Evolutionary conservation across 2,329 filamentous ascomycete species (phyloP).

Genomic region (Fusarium sp.): DNA sequence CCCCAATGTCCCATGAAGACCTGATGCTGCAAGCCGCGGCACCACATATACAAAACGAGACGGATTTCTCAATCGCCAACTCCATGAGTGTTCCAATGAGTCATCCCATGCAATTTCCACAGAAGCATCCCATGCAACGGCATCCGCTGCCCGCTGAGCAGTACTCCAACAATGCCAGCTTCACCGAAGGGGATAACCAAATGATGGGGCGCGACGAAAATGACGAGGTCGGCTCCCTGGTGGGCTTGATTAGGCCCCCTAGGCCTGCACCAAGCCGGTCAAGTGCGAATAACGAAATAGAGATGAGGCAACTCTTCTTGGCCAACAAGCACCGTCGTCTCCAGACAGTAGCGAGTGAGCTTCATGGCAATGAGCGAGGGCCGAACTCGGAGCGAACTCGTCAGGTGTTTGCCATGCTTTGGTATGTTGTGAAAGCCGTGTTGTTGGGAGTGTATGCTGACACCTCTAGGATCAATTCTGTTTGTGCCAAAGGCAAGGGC

Average conservation of each 20-base stretch:
- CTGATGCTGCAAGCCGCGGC: constrained; percentile 66
- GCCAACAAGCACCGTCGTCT: constrained; percentile 73
- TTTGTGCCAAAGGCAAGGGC: constrained; percentile 77
- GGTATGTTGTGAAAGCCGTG: constrained; percentile 61
- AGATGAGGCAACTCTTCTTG: constrained; percentile 79
- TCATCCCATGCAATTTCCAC: constrained; percentile 55
- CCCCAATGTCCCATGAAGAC: constrained; percentile 65
- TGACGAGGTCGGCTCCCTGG: constrained; percentile 64
- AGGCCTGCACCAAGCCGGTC: constrained; percentile 70
- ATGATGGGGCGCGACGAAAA: constrained; percentile 68
- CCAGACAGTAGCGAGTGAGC: constrained; percentile 76
- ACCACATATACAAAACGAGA: constrained; percentile 62
- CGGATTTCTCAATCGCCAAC: constrained; percentile 61
- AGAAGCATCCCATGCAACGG: constrained; percentile 52
- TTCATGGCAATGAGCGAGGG: constrained; percentile 81
- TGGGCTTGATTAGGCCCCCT: constrained; percentile 55
- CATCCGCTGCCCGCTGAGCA: constrained; percentile 65
- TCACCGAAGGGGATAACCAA: constrained; percentile 66
- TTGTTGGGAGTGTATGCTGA: constrained; percentile 18
- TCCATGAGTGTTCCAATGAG: constrained; percentile 56
- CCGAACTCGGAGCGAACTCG: constrained; percentile 84
- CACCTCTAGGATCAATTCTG: constrained; percentile 71
- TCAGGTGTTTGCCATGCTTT: constrained; percentile 89
- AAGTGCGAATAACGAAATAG: constrained; percentile 81
- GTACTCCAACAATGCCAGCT: constrained; percentile 62